These are phyloP conservation scores for Sphagnum tenellum DNA, from an alignment of 225 moss, liverwort and hornwort species.

Conservation along the genomic window DNA sequence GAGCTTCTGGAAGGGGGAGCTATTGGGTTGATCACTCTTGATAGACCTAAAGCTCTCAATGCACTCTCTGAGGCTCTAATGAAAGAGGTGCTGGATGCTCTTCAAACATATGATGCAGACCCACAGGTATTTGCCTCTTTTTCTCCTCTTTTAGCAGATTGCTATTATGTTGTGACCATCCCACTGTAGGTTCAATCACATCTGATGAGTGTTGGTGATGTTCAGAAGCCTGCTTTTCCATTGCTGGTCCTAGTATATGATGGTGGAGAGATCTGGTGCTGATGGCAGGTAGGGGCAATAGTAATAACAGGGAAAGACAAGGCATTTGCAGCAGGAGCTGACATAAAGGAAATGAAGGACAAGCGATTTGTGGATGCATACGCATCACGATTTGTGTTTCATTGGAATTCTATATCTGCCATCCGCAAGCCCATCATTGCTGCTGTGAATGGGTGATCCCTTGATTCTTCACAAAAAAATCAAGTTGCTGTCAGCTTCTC, in stretches of 20 bases:
- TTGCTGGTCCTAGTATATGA: not conserved
- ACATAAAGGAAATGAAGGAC: constrained; percentile 93
- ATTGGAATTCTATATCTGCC: constrained; percentile 52
- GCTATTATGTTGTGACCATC: not conserved
- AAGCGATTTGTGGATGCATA: constrained; percentile 57
- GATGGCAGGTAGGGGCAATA: constrained; percentile 70
- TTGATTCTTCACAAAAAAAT: not conserved
- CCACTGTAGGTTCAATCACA: not conserved
- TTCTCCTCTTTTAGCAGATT: not conserved
- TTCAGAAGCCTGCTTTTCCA: not conserved
- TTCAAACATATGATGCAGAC: constrained; percentile 51
- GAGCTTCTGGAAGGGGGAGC: constrained; percentile 43
- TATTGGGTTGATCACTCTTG: constrained; percentile 64
- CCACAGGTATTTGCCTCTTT: constrained; percentile 54
- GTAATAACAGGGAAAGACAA: constrained; percentile 83
- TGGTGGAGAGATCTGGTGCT: not conserved
- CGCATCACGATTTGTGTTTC: constrained; percentile 45
- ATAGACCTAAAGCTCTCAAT: constrained; percentile 75
- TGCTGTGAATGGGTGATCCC: constrained; percentile 73
- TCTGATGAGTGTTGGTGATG: not conserved
- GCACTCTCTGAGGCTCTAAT: constrained; percentile 71
- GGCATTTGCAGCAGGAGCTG: constrained; percentile 92
- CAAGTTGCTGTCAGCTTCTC: not conserved
- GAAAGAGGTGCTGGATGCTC: constrained; percentile 78
- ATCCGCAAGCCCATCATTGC: constrained; percentile 75